These are phyloP conservation scores for Cytospora mali DNA, from an alignment of 2,329 filamentous ascomycete genomes.

Conservation along the genomic window DNA sequence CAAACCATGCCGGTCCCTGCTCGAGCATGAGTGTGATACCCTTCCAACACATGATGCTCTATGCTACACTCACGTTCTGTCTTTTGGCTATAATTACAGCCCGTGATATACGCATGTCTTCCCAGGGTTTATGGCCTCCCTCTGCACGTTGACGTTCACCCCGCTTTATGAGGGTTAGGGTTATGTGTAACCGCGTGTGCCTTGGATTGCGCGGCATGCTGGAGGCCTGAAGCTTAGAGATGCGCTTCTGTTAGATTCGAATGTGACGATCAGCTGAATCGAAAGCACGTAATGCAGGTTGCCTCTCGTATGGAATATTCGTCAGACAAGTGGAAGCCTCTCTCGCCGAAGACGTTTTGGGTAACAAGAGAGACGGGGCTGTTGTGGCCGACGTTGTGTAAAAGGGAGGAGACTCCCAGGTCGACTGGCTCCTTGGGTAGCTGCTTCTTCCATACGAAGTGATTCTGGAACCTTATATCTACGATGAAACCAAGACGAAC, in stretches of 20 bases:
- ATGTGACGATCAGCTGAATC: constrained; percentile 2
- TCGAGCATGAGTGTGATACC: too few relatives aligned
- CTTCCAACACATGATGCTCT: too few relatives aligned
- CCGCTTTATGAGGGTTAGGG: background rate
- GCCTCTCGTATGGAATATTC: constrained; percentile 11
- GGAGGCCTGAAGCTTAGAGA: background rate
- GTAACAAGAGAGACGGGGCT: background rate
- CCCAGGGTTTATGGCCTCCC: too few relatives aligned
- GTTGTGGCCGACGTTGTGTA: constrained; percentile 10
- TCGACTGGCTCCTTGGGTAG: background rate
- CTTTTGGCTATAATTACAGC: too few relatives aligned
- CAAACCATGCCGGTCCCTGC: too few relatives aligned
- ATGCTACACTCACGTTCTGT: too few relatives aligned
- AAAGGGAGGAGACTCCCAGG: constrained; percentile 4
- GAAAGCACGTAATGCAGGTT: background rate
- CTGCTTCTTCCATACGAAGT: constrained; percentile 11
- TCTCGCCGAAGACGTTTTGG: constrained; percentile 25
- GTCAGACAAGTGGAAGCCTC: constrained; percentile 26
- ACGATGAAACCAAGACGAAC: background rate
- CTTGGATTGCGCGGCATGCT: background rate
- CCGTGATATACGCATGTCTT: too few relatives aligned
- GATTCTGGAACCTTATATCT: background rate
- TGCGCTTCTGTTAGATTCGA: background rate
- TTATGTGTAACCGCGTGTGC: background rate
- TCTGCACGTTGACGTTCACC: too few relatives aligned